phyloP scores from a whole-genome alignment of 352 stramenopile species.

The Thraustochytrium sp. region DNA sequence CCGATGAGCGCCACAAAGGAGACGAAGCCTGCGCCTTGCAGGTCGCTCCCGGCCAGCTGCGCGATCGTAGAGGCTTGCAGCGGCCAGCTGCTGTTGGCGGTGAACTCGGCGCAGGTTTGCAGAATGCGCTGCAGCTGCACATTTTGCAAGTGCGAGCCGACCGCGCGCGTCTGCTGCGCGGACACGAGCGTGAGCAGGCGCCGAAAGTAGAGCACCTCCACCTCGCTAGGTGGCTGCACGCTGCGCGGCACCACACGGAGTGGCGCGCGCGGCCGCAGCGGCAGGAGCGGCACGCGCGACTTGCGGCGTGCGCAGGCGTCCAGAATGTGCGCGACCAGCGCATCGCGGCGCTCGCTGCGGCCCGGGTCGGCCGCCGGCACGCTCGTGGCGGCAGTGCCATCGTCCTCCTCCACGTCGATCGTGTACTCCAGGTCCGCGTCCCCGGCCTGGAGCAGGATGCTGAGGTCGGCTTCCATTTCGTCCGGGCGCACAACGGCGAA shows the following conservation, averaged over 20 bases:
- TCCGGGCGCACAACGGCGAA: background rate
- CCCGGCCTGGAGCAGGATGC: background rate
- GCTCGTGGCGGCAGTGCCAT: background rate
- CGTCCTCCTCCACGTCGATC: background rate
- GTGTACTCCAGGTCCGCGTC: slow-evolving; percentile 13
- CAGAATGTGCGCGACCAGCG: background rate
- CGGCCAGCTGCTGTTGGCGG: background rate
- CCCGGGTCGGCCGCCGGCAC: background rate
- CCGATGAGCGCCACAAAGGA: background rate
- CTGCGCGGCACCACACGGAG: background rate
- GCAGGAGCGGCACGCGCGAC: background rate
- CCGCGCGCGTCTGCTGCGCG: background rate
- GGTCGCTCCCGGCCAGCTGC: background rate
- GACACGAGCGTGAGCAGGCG: background rate
- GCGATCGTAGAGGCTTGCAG: background rate
- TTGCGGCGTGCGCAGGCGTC: background rate
- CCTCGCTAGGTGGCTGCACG: background rate
- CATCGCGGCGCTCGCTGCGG: background rate
- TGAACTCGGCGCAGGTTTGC: slow-evolving; percentile 10
- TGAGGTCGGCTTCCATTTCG: background rate
- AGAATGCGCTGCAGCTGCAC: slow-evolving; percentile 19
- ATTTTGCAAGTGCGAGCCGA: background rate
- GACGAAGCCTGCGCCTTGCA: slow-evolving; percentile 19
- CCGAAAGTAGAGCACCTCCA: slow-evolving; percentile 18
- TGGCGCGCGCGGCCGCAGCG: background rate